Evolutionary conservation across 306 rosid species (phyloP).

Genomic region (Vigna reflexopilosa): DNA sequence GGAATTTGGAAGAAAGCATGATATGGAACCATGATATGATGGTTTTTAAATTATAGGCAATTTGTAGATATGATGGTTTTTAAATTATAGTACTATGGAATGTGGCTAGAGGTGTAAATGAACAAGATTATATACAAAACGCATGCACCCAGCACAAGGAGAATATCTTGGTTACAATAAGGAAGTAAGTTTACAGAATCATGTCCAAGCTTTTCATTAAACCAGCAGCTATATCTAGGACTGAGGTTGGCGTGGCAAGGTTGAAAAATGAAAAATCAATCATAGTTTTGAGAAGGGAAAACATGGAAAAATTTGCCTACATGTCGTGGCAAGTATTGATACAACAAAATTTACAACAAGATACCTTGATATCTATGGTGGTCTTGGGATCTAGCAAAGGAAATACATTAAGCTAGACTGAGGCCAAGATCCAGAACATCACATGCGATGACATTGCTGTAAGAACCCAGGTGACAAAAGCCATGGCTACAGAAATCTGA

Average conservation of each 20-base stretch:
- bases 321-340: constrained; percentile 32
- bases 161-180: constrained; percentile 14
- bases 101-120: neutral
- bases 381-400: constrained; percentile 35
- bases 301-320: constrained; percentile 21
- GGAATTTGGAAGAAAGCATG: neutral
- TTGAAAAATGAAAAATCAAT: constrained; percentile 27
- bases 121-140: constrained; percentile 27
- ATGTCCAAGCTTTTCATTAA: constrained; percentile 36
- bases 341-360: constrained; percentile 54
- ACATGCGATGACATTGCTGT: constrained; percentile 84
- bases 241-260: neutral
- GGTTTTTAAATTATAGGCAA: neutral
- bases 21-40: neutral
- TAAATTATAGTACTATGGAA: constrained; percentile 21
- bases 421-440: constrained; percentile 89
- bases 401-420: constrained; percentile 59
- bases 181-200: constrained; percentile 30
- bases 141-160: constrained; percentile 32
- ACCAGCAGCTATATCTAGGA: constrained; percentile 32
- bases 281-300: constrained; percentile 6
- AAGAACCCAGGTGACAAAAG: constrained; percentile 84
- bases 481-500: constrained; percentile 76
- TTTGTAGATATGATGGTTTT: neutral
- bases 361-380: constrained; percentile 28